Base-by-base conservation (phyloP, 371 early-diverging fungal genomes). In the Mucor ambiguus region DNA sequence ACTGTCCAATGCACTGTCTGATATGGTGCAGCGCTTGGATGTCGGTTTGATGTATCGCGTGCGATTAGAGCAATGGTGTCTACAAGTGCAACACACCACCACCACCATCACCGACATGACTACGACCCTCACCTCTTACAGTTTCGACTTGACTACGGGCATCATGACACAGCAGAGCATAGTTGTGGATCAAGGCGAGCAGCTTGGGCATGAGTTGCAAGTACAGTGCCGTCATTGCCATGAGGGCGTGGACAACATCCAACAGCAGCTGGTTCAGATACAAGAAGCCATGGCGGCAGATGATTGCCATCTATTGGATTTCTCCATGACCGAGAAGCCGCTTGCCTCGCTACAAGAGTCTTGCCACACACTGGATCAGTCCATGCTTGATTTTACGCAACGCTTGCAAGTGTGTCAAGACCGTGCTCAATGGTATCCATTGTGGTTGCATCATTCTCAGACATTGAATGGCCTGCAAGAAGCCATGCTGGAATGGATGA, bases 361-460 rank as follows among this genome's bases (percentile, higher is more conserved):
- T 11, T 60, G 59, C 52, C 32, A 60, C 11, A 20, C 49, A 4
- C 18, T 66, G 12, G 30, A 38, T 28, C 22, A 35, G 5, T 29
- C 46, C n/a, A 37, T 33, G 9, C 16, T 37, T 0, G 38, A 29
- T 3, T 69, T 59, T 18, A n/a, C 41, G 26, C 33, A 12, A 1
- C 67, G 56, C 44, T 30, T 58, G 1, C 20, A 54, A 18, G 54
- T 59, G 3, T 70, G 64, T 10, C n/a, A 57, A 7, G 56, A 59
- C 32, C 70, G 75, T 12, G n/a, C 71, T 2, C 41, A 41, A 4
- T 78, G 78, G 78, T 59, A 74, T 26, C 46, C 12, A 5, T 10
- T 67, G 22, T 41, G 62, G 60, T 3, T 16, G 12, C 0, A 46
- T 18, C 43, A 61, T 18, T 52, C 52, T 28, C 28, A 28, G 28